These are phyloP conservation scores for Annulohypoxylon bovei DNA, from an alignment of 495 filamentous ascomycete species.

Conservation along the genomic window DNA sequence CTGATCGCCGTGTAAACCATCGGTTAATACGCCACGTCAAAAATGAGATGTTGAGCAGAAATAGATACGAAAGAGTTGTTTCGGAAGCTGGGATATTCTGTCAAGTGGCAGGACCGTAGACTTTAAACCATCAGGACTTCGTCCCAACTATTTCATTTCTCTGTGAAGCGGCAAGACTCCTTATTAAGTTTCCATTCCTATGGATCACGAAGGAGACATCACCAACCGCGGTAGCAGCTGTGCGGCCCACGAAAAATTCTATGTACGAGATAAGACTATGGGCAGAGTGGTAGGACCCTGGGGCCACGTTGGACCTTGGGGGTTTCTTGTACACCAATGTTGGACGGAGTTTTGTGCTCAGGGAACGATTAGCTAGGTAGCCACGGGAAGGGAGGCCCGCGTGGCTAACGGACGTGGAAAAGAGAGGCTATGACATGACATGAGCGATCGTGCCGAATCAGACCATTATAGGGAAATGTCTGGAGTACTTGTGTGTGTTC, in stretches of 20 bases:
- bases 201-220: too few species aligned
- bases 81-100: not conserved
- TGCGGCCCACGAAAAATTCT: too few species aligned
- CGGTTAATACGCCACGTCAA: not conserved
- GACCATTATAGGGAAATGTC: not conserved
- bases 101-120: not conserved
- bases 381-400: not conserved
- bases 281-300: not conserved
- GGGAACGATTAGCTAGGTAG: not conserved
- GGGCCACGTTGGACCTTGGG: not conserved
- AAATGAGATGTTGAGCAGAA: not conserved
- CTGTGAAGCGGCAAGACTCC: not conserved
- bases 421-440: not conserved
- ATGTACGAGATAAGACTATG: too few species aligned
- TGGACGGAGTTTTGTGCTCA: not conserved
- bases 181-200: not conserved
- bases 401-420: not conserved
- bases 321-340: constrained; percentile 2
- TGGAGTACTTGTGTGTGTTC: not conserved
- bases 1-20: constrained; percentile 9
- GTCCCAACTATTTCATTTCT: not conserved
- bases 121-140: not conserved
- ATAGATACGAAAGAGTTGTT: not conserved
- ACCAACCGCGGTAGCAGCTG: too few species aligned
- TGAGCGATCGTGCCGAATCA: constrained; percentile 13